Base-by-base conservation (phyloP, 805 yeast genomes). In the Sugiyamaella qingdaonensis region DNA sequence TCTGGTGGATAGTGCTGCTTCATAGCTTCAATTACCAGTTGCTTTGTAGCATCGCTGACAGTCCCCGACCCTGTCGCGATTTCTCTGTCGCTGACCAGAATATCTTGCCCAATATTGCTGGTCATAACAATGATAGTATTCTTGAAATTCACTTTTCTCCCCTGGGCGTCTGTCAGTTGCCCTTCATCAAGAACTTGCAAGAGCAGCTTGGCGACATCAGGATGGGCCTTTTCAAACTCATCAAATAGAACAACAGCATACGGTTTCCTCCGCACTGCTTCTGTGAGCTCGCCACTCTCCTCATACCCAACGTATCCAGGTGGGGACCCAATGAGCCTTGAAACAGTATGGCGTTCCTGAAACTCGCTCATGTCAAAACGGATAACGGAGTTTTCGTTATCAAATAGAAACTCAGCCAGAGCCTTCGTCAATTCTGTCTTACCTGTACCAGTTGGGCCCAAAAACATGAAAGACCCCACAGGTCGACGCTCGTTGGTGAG, bases 381-480 rank as follows among this genome's bases (percentile, higher is more conserved):
- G 21, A 91, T 82, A 34, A 92, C 90, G 9, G 96, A 81, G 43
- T 82, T 77, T 64, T 88, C 89, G 68, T 92, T 92, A 64, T 90
- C 94, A 71, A 94, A 94, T 62, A 92, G 71, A 63, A 94, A 94
- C 62, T 89, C 90, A 1, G 98, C 96, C 53, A 92, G 77, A 0
- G 95, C 84, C 68, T 94, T 92, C 7, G 97, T 91, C 49, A 94
- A 77, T 69, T 94, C 98, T 0, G 99, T 94, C 70, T 92, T 92
- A 73, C 99, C 99, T 0, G 98, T 92, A 73, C 99, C 99, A 0
- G 99, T 94, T 51, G 99, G 98, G 19, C 99, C 99, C 59, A 94
- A 75, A 70, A 94, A 94, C 86, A 92, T 85, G 70, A 94, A 94
- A 52, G 96, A 86, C 1, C 97, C 98, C 62, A 92, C 91, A 5